These are phyloP conservation scores for Ambispora gerdemannii DNA, from an alignment of 192 early-diverging fungal genomes.

Conservation along the genomic window DNA sequence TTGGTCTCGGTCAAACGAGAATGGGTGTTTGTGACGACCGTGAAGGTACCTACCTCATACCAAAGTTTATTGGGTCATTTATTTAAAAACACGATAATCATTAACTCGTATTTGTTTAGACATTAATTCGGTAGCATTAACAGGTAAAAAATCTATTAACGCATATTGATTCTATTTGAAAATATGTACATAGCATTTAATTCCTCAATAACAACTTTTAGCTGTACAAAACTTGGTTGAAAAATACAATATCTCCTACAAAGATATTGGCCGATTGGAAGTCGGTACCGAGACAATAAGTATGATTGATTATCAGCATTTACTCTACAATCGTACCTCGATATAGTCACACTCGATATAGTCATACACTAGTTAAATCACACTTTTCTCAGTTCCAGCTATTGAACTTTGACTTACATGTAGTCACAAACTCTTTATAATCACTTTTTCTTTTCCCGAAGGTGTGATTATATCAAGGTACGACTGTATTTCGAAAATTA, in stretches of 20 bases:
- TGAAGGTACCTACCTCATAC: constrained; percentile 46
- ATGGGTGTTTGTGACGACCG: constrained; percentile 97
- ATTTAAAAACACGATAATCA: background rate
- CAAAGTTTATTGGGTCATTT: background rate
- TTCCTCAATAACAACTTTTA: constrained; percentile 35
- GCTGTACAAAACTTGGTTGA: constrained; percentile 90
- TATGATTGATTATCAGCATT: background rate
- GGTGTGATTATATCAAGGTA: too few species aligned
- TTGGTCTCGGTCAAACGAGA: constrained; percentile 91
- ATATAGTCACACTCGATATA: too few species aligned
- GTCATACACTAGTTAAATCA: too few species aligned
- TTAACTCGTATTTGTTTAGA: constrained; percentile 41
- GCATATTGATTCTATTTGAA: background rate
- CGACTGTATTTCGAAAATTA: too few species aligned
- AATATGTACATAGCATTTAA: background rate
- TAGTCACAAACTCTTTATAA: background rate
- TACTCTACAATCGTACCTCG: too few species aligned
- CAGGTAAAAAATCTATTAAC: constrained; percentile 53
- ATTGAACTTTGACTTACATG: too few species aligned
- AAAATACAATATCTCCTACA: constrained; percentile 84
- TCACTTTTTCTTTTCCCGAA: too few species aligned
- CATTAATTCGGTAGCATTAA: constrained; percentile 84
- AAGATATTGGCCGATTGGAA: constrained; percentile 89
- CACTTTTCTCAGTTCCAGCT: too few species aligned
- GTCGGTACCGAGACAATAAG: constrained; percentile 98